Percentiles rank a stretch among this genome's conserved stretches.
Evolutionary conservation across 2,329 filamentous ascomycete genomes (phyloP).

Genomic region (Arthrobotrys pseudoclavata): DNA sequence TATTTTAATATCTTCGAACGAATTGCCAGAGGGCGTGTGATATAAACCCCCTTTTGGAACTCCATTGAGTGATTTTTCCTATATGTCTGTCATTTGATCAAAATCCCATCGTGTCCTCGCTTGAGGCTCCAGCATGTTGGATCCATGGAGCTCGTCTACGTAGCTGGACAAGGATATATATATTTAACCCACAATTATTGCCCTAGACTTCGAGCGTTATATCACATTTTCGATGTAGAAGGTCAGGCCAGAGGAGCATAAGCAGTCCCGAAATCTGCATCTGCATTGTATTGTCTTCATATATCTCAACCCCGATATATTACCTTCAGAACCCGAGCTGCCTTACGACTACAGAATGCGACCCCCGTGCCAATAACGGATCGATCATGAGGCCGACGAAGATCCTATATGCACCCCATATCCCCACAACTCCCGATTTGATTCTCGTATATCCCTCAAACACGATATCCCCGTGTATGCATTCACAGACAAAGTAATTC

Average conservation of each 20-base stretch:
- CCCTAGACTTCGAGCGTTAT: background rate
- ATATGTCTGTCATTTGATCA: conserved; percentile 56
- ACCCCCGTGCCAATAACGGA: conserved; percentile 14
- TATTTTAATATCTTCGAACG: conserved; percentile 26
- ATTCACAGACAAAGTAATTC: conserved; percentile 2
- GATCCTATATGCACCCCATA: conserved; percentile 46
- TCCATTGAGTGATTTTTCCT: conserved; percentile 50
- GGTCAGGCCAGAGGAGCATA: conserved; percentile 27
- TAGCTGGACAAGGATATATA: conserved; percentile 7
- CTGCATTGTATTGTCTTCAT: background rate
- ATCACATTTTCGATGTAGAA: conserved; percentile 14
- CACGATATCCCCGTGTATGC: conserved; percentile 10
- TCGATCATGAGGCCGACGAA: conserved; percentile 42
- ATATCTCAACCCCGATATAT: conserved; percentile 28
- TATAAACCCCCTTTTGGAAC: conserved; percentile 51
- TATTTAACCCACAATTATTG: background rate
- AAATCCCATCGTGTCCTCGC: conserved; percentile 25
- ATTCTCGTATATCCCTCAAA: conserved; percentile 45
- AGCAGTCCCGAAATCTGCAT: conserved; percentile 17
- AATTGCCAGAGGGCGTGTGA: conserved; percentile 35
- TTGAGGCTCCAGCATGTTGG: conserved; percentile 27
- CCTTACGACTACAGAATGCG: background rate
- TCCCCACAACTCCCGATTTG: conserved; percentile 42
- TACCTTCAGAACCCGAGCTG: conserved; percentile 17
- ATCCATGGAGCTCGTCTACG: conserved; percentile 55